A percentile compares a stretch with the other conserved stretches of the same genome.
Conservation (phyloP, 2,329 filamentous ascomycete genomes). For the Diaporthe capsici region DNA sequence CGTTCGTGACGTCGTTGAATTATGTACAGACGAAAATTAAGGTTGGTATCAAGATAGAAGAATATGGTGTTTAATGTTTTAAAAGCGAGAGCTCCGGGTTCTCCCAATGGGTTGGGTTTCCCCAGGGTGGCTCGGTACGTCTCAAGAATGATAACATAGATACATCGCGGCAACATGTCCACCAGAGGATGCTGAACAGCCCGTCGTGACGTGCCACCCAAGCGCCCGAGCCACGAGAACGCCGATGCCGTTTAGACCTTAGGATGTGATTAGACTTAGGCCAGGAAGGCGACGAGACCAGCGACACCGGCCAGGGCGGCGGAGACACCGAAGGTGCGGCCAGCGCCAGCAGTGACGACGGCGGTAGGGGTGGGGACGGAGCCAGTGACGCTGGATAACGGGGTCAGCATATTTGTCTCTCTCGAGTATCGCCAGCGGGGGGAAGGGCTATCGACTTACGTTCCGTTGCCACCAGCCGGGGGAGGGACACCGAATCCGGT, state of each 20-base stretch:
- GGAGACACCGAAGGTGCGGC: conserved; percentile 64
- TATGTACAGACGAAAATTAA: conserved; percentile 31
- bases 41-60: conserved; percentile 34
- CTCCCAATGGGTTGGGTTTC: conserved; percentile 34
- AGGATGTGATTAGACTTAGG: conserved; percentile 55
- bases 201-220: conserved; percentile 40
- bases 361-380: conserved; percentile 52
- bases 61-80: conserved; percentile 33
- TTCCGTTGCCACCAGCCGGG: conserved; percentile 48
- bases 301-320: conserved; percentile 67
- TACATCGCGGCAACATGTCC: conserved; percentile 34
- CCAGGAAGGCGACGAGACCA: conserved; percentile 68
- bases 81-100: conserved; percentile 35
- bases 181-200: conserved; percentile 25
- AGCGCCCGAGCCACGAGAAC: conserved; percentile 51
- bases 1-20: conserved; percentile 18
- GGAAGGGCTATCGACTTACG: conserved; percentile 47
- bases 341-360: conserved; percentile 65
- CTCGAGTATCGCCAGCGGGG: background rate
- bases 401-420: conserved; percentile 40
- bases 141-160: conserved; percentile 38
- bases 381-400: conserved; percentile 47
- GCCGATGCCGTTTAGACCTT: conserved; percentile 51
- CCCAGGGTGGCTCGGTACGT: conserved; percentile 40
- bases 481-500: conserved; percentile 42